phyloP scores from a whole-genome alignment of 2,329 filamentous ascomycete genomes.

The Sporothrix schenckii region DNA sequence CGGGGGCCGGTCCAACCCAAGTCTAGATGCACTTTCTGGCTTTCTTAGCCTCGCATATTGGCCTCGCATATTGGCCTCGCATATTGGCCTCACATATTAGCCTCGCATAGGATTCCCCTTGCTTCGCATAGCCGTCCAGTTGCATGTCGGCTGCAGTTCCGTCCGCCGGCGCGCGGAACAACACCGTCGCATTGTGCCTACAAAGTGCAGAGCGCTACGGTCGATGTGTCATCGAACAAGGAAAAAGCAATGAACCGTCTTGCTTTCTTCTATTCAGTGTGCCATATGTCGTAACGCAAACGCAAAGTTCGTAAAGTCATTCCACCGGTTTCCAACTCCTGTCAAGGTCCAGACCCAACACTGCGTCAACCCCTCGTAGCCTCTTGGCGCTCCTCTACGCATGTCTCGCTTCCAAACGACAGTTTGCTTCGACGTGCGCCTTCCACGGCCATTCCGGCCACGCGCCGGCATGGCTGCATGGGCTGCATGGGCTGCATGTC shows the following conservation, averaged over 20 bases:
- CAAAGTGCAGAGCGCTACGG: neutral
- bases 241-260: too few species aligned
- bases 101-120: neutral
- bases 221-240: too few species aligned
- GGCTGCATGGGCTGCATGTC: neutral
- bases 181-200: neutral
- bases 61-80: neutral
- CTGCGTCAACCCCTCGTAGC: neutral
- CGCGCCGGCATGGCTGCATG: neutral
- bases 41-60: neutral
- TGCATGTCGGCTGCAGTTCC: neutral
- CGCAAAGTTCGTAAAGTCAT: neutral
- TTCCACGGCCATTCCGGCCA: neutral
- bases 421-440: neutral
- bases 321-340: neutral
- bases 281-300: neutral
- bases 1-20: neutral
- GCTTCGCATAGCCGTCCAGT: slow-evolving; percentile 16
- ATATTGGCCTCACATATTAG: neutral
- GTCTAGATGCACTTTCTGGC: neutral
- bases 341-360: neutral
- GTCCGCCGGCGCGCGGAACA: neutral
- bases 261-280: too few species aligned
- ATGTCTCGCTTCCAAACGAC: slow-evolving; percentile 20
- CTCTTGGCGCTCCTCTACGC: neutral